phyloP scores from a whole-genome alignment of 2,329 filamentous ascomycete genomes.

The Amauroascus verrucosus region DNA sequence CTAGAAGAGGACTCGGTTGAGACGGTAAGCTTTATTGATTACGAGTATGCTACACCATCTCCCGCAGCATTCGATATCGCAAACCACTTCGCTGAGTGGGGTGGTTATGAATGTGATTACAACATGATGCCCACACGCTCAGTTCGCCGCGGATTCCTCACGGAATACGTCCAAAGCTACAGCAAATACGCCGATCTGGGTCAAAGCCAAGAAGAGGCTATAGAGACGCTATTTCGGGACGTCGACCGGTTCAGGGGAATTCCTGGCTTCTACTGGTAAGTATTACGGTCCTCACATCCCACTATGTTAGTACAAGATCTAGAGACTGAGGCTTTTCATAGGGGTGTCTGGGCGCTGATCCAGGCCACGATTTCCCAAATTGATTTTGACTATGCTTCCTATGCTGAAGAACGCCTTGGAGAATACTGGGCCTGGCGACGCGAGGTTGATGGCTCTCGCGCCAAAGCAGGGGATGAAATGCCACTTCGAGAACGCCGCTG shows the following conservation, averaged over 20 bases:
- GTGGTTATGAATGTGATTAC: conserved; percentile 91
- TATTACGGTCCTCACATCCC: not conserved
- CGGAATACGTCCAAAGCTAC: conserved; percentile 72
- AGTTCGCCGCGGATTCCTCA: conserved; percentile 69
- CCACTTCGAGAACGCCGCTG: conserved; percentile 71
- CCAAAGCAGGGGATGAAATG: conserved; percentile 46
- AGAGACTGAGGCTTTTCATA: conserved; percentile 26
- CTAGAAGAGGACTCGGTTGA: conserved; percentile 34
- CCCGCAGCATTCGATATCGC: conserved; percentile 92
- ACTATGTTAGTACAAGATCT: too few species aligned
- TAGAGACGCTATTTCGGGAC: conserved; percentile 61
- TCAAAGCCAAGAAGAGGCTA: conserved; percentile 49
- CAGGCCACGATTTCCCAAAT: conserved; percentile 91
- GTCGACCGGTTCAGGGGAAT: conserved; percentile 81
- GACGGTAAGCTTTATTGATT: conserved; percentile 82
- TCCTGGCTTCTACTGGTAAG: conserved; percentile 66
- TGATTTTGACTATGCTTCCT: conserved; percentile 90
- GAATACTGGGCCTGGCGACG: conserved; percentile 92
- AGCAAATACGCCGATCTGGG: conserved; percentile 39
- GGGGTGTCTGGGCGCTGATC: conserved; percentile 93
- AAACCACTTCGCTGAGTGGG: conserved; percentile 98
- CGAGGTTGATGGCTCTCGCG: conserved; percentile 56
- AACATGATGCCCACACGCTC: conserved; percentile 65
- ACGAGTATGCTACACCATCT: conserved; percentile 92
- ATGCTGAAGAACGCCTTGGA: conserved; percentile 73